Conservation (phyloP, 805 yeast genomes). For the Zygosaccharomyces rouxii region DNA sequence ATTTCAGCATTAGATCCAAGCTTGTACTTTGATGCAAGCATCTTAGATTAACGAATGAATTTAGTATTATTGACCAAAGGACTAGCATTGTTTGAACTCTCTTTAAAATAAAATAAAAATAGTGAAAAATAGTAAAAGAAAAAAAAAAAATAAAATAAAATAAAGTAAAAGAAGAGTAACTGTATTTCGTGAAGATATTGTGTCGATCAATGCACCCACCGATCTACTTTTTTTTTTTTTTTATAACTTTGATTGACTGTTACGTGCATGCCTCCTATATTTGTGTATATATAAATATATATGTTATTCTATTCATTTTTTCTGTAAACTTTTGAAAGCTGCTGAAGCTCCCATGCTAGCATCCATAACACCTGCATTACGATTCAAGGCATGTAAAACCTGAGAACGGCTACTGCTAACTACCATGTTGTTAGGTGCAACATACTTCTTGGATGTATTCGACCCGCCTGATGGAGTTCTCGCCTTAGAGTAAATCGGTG, state of each 20-base stretch:
- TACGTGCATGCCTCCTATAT: neutral
- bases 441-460: conserved; percentile 17
- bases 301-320: conserved; percentile 3
- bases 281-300: neutral
- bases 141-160: conserved; percentile 2
- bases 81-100: neutral
- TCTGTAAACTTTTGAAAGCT: conserved; percentile 31
- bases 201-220: too few relatives aligned
- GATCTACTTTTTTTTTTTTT: too few relatives aligned
- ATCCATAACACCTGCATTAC: conserved; percentile 14
- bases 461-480: conserved; percentile 4
- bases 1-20: conserved; percentile 81
- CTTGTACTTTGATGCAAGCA: conserved; percentile 73
- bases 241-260: too few relatives aligned
- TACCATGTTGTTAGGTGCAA: conserved; percentile 30
- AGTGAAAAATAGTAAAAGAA: neutral
- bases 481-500: conserved; percentile 1
- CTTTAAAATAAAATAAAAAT: too few relatives aligned
- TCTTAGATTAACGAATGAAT: conserved; percentile 18
- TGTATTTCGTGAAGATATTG: neutral
- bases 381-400: conserved; percentile 27
- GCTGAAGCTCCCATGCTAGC: conserved; percentile 37
- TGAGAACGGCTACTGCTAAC: conserved; percentile 35
- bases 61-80: neutral
- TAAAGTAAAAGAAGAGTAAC: neutral